Percentiles rank a stretch among this genome's conserved stretches.
Conservation (phyloP, 2,329 filamentous ascomycete species). For the Neonectria punicea region DNA sequence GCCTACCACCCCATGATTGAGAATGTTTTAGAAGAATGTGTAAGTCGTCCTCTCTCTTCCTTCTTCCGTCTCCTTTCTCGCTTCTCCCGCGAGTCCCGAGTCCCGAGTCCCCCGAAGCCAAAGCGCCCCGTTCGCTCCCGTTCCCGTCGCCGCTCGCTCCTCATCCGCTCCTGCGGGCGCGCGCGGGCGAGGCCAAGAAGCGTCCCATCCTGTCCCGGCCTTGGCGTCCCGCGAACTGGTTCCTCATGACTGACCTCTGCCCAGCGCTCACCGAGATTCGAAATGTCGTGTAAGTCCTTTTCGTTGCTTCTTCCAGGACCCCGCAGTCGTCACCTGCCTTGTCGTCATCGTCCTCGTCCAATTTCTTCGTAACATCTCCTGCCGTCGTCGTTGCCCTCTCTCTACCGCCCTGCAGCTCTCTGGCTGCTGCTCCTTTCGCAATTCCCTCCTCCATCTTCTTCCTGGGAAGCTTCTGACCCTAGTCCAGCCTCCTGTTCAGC, state of each 20-base stretch:
- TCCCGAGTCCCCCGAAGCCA: background rate
- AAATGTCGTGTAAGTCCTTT: slow-evolving; percentile 60
- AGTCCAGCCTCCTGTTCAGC: slow-evolving; percentile 66
- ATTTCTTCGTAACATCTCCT: slow-evolving; percentile 8
- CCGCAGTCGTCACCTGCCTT: slow-evolving; percentile 18
- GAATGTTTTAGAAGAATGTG: slow-evolving; percentile 57
- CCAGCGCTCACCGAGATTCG: slow-evolving; percentile 60
- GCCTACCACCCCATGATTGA: slow-evolving; percentile 47
- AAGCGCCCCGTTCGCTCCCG: slow-evolving; percentile 16
- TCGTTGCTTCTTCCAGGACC: slow-evolving; percentile 18
- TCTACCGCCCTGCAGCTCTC: background rate
- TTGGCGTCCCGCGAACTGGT: slow-evolving; percentile 46
- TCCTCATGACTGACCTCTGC: slow-evolving; percentile 45
- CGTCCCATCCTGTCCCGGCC: slow-evolving; percentile 43
- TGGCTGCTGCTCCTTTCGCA: background rate
- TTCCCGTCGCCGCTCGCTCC: slow-evolving; percentile 12
- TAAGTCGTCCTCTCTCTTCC: slow-evolving; percentile 44
- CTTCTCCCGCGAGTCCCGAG: slow-evolving; percentile 20
- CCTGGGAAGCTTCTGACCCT: slow-evolving; percentile 29
- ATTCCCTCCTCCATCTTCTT: background rate
- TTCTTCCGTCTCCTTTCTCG: slow-evolving; percentile 5
- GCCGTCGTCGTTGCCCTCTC: slow-evolving; percentile 25
- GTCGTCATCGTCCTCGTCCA: slow-evolving; percentile 15
- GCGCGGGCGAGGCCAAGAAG: slow-evolving; percentile 41
- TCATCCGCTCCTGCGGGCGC: slow-evolving; percentile 30